Base-by-base conservation (phyloP, 352 stramenopile genomes). In the Stephanocyclus meneghinianus region DNA sequence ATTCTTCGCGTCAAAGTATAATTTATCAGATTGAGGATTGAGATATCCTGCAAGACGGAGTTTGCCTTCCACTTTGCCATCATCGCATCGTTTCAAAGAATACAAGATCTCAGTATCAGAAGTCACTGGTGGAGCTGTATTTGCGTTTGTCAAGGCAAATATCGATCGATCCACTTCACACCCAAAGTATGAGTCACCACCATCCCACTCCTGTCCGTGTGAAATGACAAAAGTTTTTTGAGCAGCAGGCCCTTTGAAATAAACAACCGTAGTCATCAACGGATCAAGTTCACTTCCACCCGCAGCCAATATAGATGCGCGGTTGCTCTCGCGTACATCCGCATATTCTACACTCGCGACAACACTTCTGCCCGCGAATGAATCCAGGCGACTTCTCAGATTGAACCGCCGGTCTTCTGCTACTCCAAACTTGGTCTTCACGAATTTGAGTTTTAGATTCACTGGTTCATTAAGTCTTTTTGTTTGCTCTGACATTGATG, bases 81-180 rank as follows among this genome's bases (percentile, higher is more conserved):
- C 69, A 21, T 78, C 75, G 21, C 81, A 15, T 50, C 44, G 37
- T 68, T 86, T 81, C 29, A 92, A 90, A 30, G 77, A 82, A 74
- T 86, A 90, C 42, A 92, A 81, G 18, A 80, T 71, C 81, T 92
- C 87, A 0, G 84, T 85, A 79, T 92, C 87, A 13, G 87, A 91
- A 13, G 84, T 90, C 30, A 92, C 82, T 37, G 87, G 87, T 53
- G 87, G 87, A 4, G 86, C 84, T 37, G 86, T 91, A 74, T 87
- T 91, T 47, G 85, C 62, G 75, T 92, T 92, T 32, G 87, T 92
- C 21, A 92, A 70, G 6, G 87, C 85, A 83, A 92, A 92, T 66
- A 92, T 91, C 21, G 80, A 85, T 71, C 87, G 75, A 62, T 87
- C 75, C 8, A 87, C 21, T 74, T 92, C 87, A 57, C 82, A 90